phyloP scores from a whole-genome alignment of 2,329 filamentous ascomycete genomes.

The Trichoderma sp. region DNA sequence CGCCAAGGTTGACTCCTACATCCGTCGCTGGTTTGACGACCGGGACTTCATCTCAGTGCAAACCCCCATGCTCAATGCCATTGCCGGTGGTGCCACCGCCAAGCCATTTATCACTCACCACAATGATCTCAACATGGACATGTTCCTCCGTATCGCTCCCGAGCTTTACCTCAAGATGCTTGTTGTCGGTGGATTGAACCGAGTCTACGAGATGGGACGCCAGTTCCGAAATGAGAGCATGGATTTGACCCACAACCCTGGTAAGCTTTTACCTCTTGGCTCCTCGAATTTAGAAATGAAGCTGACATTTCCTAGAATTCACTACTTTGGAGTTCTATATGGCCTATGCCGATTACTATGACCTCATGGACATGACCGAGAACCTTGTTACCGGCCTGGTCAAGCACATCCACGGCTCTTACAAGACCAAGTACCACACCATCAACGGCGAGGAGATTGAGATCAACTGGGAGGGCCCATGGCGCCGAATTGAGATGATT shows the following conservation, averaged over 20 bases:
- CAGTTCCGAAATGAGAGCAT: constrained; percentile 91
- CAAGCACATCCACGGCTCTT: constrained; percentile 82
- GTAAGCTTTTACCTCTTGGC: constrained; percentile 26
- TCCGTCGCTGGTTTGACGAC: constrained; percentile 85
- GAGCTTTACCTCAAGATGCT: constrained; percentile 97
- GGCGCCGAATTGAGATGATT: constrained; percentile 95
- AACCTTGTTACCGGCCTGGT: constrained; percentile 89
- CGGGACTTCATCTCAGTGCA: constrained; percentile 91
- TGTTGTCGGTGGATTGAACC: constrained; percentile 89
- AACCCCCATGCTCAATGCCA: constrained; percentile 96
- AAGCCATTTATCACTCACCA: constrained; percentile 92
- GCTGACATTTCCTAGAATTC: constrained; percentile 65
- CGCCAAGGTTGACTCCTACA: constrained; percentile 83
- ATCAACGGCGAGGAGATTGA: constrained; percentile 83
- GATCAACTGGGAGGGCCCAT: constrained; percentile 95
- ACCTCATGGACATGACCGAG: constrained; percentile 79
- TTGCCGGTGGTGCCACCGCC: constrained; percentile 92
- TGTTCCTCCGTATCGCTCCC: constrained; percentile 93
- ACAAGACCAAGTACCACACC: constrained; percentile 83
- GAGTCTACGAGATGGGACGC: constrained; percentile 93
- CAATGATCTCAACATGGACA: constrained; percentile 92
- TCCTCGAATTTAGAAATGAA: background rate
- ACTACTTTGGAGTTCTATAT: constrained; percentile 97
- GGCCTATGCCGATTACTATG: constrained; percentile 89
- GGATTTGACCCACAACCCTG: constrained; percentile 77